Evolutionary conservation across 208 protist species (phyloP).

Genomic region (Wallacemonas sp.): DNA sequence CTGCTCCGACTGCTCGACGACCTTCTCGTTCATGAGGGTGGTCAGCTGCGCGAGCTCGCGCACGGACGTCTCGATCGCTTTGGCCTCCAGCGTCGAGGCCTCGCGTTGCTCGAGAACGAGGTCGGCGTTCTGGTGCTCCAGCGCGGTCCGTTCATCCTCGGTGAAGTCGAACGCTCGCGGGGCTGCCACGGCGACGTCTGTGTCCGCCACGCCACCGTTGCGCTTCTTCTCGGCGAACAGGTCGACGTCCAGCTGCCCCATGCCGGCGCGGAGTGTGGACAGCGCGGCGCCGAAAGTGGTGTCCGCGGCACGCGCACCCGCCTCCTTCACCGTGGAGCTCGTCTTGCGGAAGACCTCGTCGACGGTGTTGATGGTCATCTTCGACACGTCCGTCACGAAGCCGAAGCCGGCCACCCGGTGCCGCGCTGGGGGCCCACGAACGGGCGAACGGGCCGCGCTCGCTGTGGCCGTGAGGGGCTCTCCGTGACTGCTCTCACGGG

Average conservation of each 20-base stretch:
- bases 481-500: too few relatives aligned
- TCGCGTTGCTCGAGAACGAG: constrained; percentile 58
- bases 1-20: constrained; percentile 85
- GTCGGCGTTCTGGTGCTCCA: constrained; percentile 44
- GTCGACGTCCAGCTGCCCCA: constrained; percentile 23
- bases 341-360: constrained; percentile 41
- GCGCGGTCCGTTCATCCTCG: constrained; percentile 39
- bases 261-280: constrained; percentile 27
- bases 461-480: not conserved
- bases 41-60: constrained; percentile 88
- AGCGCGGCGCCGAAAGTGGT: constrained; percentile 32
- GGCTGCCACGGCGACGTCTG: not conserved
- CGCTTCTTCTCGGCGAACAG: constrained; percentile 13
- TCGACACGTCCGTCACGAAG: constrained; percentile 27
- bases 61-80: constrained; percentile 69
- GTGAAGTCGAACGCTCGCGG: constrained; percentile 26
- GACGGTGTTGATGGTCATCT: constrained; percentile 26
- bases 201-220: not conserved
- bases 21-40: constrained; percentile 80
- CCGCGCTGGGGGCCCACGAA: not conserved
- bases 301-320: constrained; percentile 31
- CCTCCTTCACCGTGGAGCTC: constrained; percentile 35
- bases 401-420: constrained; percentile 28
- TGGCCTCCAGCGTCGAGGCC: constrained; percentile 67
- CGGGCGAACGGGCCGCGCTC: not conserved